Conservation (phyloP, 2,329 filamentous ascomycete species). For the Aspergillus sp. region DNA sequence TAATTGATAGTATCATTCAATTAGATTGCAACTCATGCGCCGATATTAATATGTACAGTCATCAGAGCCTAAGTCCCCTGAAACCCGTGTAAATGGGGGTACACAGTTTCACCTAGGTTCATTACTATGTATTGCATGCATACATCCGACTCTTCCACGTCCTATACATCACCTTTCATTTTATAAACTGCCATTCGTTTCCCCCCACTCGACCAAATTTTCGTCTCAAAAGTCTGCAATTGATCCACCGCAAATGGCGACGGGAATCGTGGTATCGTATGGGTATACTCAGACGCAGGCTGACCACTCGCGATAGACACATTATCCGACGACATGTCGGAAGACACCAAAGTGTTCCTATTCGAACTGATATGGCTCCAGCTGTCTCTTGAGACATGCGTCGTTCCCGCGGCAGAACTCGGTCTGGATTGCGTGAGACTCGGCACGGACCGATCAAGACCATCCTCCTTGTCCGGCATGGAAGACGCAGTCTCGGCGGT, state of each 20-base stretch:
- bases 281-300: neutral
- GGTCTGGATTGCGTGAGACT: slow-evolving; percentile 1
- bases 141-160: too few species aligned
- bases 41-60: too few species aligned
- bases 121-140: too few species aligned
- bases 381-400: too few species aligned
- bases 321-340: neutral
- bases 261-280: neutral
- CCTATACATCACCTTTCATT: too few species aligned
- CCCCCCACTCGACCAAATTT: slow-evolving; percentile 8
- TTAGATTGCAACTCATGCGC: too few species aligned
- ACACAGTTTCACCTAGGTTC: too few species aligned
- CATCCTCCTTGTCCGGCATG: neutral
- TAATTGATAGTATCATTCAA: too few species aligned
- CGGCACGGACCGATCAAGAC: neutral
- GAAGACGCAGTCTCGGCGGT: neutral
- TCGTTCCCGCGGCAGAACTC: neutral
- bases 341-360: too few species aligned
- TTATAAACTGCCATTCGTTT: neutral
- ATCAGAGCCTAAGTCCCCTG: too few species aligned
- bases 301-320: slow-evolving; percentile 5
- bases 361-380: too few species aligned
- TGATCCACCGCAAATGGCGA: slow-evolving; percentile 6
- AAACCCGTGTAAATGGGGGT: too few species aligned
- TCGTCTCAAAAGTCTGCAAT: slow-evolving; percentile 11